Base-by-base conservation (phyloP, 2,329 filamentous ascomycete species). In the Lecanicillium sp. region DNA sequence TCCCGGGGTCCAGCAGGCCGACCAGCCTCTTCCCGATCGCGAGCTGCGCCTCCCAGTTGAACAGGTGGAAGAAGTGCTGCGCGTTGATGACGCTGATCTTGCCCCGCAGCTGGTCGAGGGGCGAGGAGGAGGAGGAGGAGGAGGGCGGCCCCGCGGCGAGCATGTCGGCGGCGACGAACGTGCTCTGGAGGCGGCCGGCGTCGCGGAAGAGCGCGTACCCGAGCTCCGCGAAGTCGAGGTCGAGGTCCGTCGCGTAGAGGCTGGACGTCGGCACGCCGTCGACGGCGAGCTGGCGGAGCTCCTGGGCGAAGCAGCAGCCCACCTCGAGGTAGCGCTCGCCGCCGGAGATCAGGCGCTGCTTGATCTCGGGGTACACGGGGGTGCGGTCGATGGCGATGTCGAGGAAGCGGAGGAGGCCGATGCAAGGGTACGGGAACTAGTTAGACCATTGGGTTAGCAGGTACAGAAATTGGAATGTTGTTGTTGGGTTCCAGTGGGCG, bases 221-320 rank as follows among this genome's bases (percentile, higher is more conserved):
- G 20, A 60, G 51, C 11, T 57, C 56, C 6, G 56, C 51, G 6
- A 58, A 51, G 23, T 39, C 41, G 21, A 26, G 15, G 37, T 49
- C 52, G n/a, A 62, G 49, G 29, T 62, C 58, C 9, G 58, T 47
- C 51, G 54, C 60, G 10, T 50, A 40, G 5, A 60, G 55, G 2
- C 51, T 43, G 20, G 50, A 27, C 2, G 56, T 51, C 7, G 54
- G 54, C 3, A 57, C 54, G 12, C 60, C 60, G 36, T 61, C 57
- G 23, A 49, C 42, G 3, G 59, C 54, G 14, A 62, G 48, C 40
- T 55, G 48, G 6, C 59, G 58, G 9, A 62, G 50, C 39, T 61
- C 60, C 29, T 62, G 58, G 2, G 56, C 61, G 24, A 63, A 56
- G 47, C 60, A 61, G 42, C 60, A 60, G 11, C 58, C 60, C 10